Conservation (phyloP, 768 basidiomycete genomes). For the Leccinum truebloodii region DNA sequence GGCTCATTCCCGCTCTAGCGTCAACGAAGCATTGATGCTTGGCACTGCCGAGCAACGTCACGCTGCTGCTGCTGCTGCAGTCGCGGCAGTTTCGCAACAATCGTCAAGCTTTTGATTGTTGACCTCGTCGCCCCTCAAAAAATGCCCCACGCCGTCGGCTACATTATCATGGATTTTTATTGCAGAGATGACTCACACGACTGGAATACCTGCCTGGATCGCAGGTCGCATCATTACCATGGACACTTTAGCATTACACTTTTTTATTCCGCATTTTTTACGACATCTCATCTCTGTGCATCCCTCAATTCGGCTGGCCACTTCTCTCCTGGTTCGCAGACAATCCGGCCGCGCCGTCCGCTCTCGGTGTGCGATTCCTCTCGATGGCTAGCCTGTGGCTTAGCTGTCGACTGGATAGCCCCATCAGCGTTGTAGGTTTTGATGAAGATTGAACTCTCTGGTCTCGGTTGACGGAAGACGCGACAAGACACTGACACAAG, state of each 20-base stretch:
- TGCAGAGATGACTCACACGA: slow-evolving; percentile 39
- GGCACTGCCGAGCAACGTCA: slow-evolving; percentile 75
- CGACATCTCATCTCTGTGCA: slow-evolving; percentile 30
- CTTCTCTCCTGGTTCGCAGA: slow-evolving; percentile 22
- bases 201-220: slow-evolving; percentile 56
- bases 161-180: slow-evolving; percentile 41
- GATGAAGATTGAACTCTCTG: slow-evolving; percentile 54
- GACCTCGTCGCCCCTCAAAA: slow-evolving; percentile 22
- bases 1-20: slow-evolving; percentile 36
- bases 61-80: slow-evolving; percentile 56
- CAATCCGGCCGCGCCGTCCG: slow-evolving; percentile 58
- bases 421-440: slow-evolving; percentile 34
- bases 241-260: slow-evolving; percentile 42
- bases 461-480: slow-evolving; percentile 51
- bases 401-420: slow-evolving; percentile 23
- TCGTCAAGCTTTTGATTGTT: slow-evolving; percentile 48
- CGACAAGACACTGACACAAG: slow-evolving; percentile 71
- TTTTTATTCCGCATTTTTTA: slow-evolving; percentile 45
- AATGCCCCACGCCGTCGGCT: slow-evolving; percentile 32
- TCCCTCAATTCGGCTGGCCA: slow-evolving; percentile 27
- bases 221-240: slow-evolving; percentile 57
- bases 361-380: slow-evolving; percentile 29
- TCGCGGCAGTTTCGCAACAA: slow-evolving; percentile 50
- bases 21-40: slow-evolving; percentile 90
- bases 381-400: slow-evolving; percentile 44